phyloP scores from a whole-genome alignment of 495 filamentous ascomycete species.

The Penicillium steckii region DNA sequence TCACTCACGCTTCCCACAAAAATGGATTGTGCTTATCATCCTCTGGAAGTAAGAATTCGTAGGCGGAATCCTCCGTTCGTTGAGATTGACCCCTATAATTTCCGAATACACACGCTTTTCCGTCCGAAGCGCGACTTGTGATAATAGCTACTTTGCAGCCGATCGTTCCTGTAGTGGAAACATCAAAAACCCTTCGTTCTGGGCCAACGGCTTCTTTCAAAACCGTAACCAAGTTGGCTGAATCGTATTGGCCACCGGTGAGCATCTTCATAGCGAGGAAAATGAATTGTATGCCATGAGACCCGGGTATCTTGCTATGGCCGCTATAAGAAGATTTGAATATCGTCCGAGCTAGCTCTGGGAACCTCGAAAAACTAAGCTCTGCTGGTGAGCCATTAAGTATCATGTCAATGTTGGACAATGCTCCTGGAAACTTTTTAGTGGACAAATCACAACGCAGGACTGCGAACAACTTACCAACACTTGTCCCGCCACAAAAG shows the following conservation, averaged over 20 bases:
- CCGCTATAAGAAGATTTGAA: background rate
- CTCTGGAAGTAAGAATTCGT: conserved; percentile 15
- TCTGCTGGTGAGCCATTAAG: background rate
- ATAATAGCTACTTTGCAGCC: conserved; percentile 16
- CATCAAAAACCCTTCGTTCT: conserved; percentile 13
- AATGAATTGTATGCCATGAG: background rate
- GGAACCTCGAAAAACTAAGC: background rate
- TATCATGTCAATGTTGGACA: conserved; percentile 3
- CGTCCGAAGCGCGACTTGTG: conserved; percentile 19
- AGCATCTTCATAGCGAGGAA: background rate
- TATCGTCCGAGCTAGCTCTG: background rate
- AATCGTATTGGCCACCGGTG: conserved; percentile 13
- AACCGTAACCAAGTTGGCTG: background rate
- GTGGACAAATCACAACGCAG: background rate
- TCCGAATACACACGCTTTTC: conserved; percentile 15
- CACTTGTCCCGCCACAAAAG: conserved; percentile 49
- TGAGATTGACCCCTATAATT: conserved; percentile 18
- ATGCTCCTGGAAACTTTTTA: background rate
- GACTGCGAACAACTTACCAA: conserved; percentile 37
- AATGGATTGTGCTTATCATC: conserved; percentile 8
- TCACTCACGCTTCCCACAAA: conserved; percentile 19
- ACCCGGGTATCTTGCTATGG: background rate
- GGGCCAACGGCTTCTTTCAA: conserved; percentile 7
- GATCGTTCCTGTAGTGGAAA: background rate
- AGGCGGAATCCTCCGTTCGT: conserved; percentile 5